Evolutionary conservation across 2,329 filamentous ascomycete genomes (phyloP), one percentile per base, ranked within the genome.

Genomic region (Rhytidhysteron rufulum): DNA sequence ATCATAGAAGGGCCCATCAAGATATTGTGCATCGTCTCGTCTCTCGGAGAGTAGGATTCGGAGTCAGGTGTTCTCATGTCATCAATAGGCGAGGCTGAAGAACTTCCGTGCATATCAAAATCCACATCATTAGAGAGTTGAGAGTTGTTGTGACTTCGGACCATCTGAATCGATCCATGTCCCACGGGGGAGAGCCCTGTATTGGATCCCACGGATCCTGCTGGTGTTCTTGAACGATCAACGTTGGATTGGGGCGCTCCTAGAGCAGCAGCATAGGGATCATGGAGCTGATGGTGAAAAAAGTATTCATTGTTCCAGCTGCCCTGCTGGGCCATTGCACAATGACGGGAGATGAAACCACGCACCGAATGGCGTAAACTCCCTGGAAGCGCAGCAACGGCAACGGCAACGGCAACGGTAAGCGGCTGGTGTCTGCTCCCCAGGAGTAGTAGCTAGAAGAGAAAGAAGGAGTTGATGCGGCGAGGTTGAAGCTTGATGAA

Each of bases 81-180:
- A 43, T 60, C 63, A 10, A 55, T 62, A 6, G 60, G 60, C 30
- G 62, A 65, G 35, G 57, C 51, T n/a, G 62, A 65, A 6, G 50
- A 44, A 37, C 59, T 63, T 36, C 47, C 54, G 24, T 17, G 25
- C 3, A 17, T 24, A 51, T 60, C 52, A 39, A 51, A 63, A 37
- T 53, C 40, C 47, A 60, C 54, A 32, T 57, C 51, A 25, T 63
- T 60, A 16, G 55, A 57, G 13, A 40, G 31, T 44, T 58, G 58
- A 10, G 62, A 63, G 18, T 49, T 44, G 37, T 58, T 45, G 38
- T 58, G 60, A 45, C 57, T 63, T 37, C 53, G 31, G n/a, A 58
- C 55, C 34, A 54, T 62, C 37, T 55, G 57, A 40, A 64, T 53
- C 17, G 60, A 57, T 9, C 51, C 53, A 16, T 25, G 17, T 7